Percentiles rank a stretch among this genome's conserved stretches.
phyloP scores from a whole-genome alignment of 164 flowering plant species.

The Sedum album region DNA sequence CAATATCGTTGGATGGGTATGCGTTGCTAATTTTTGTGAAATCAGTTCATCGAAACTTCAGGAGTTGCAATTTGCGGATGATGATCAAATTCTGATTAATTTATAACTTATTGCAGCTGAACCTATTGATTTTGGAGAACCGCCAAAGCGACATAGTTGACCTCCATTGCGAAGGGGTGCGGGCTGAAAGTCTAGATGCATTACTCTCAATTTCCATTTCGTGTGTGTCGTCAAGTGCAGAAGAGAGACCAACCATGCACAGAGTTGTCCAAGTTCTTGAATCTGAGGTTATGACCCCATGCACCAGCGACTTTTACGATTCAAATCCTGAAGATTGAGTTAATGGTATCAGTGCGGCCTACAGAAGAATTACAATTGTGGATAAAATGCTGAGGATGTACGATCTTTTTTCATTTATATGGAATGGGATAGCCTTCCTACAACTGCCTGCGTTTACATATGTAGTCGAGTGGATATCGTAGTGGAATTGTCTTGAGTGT shows the following conservation, averaged over 20 bases:
- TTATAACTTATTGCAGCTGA: constrained; percentile 46
- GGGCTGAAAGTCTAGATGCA: constrained; percentile 62
- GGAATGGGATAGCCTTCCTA: not conserved
- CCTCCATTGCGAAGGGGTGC: constrained; percentile 52
- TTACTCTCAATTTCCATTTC: constrained; percentile 62
- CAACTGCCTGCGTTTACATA: not conserved
- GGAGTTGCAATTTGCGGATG: not conserved
- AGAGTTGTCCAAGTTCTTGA: constrained; percentile 21
- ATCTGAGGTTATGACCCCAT: constrained; percentile 82
- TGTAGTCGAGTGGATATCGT: not conserved
- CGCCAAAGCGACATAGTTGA: constrained; percentile 64
- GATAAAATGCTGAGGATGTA: not conserved
- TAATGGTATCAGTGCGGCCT: no score
- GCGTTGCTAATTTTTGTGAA: constrained; percentile 10
- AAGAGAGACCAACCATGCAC: constrained; percentile 76
- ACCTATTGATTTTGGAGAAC: constrained; percentile 56
- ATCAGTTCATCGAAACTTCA: no score
- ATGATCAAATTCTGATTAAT: not conserved
- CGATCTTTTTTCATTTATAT: not conserved
- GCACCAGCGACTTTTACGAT: constrained; percentile 78
- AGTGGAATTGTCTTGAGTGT: not conserved
- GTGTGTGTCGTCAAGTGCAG: constrained; percentile 65
- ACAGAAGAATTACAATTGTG: not conserved
- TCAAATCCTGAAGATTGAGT: constrained; percentile 57
- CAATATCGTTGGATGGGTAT: no score